Conservation (phyloP, 306 rosid genomes). For the Sicyos edulis region DNA sequence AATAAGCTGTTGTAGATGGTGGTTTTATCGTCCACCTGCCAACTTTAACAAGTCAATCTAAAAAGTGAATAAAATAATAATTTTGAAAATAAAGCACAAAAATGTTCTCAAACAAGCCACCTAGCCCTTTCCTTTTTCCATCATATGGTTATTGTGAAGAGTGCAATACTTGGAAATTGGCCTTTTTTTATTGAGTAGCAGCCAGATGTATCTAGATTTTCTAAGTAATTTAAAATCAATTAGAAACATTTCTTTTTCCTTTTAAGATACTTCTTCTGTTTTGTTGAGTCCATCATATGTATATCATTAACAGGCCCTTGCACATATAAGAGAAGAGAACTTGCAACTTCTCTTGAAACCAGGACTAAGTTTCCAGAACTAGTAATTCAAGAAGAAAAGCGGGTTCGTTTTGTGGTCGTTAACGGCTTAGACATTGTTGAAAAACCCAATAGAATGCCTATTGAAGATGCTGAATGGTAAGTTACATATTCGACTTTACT, state of each 20-base stretch:
- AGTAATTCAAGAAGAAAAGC: slow-evolving; percentile 91
- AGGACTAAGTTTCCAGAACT: slow-evolving; percentile 87
- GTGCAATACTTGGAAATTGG: slow-evolving; percentile 8
- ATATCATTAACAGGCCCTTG: slow-evolving; percentile 42
- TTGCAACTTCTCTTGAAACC: slow-evolving; percentile 89
- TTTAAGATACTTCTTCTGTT: neutral
- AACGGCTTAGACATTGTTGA: slow-evolving; percentile 84
- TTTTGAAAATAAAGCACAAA: neutral
- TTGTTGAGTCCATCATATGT: neutral
- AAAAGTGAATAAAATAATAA: neutral
- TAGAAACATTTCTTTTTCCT: neutral
- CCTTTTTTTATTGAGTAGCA: neutral
- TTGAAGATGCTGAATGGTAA: slow-evolving; percentile 81
- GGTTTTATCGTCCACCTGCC: neutral
- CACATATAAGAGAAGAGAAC: slow-evolving; percentile 81
- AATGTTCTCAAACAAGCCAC: neutral
- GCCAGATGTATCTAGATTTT: slow-evolving; percentile 3
- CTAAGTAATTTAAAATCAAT: neutral
- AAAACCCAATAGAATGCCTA: slow-evolving; percentile 56
- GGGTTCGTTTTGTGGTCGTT: slow-evolving; percentile 92
- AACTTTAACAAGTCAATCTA: neutral
- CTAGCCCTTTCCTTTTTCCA: neutral
- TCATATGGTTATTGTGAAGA: neutral
- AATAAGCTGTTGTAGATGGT: neutral
- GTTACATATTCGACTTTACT: slow-evolving; percentile 22